Base-by-base conservation (phyloP, 2,329 filamentous ascomycete species). In the Alternaria sp. region DNA sequence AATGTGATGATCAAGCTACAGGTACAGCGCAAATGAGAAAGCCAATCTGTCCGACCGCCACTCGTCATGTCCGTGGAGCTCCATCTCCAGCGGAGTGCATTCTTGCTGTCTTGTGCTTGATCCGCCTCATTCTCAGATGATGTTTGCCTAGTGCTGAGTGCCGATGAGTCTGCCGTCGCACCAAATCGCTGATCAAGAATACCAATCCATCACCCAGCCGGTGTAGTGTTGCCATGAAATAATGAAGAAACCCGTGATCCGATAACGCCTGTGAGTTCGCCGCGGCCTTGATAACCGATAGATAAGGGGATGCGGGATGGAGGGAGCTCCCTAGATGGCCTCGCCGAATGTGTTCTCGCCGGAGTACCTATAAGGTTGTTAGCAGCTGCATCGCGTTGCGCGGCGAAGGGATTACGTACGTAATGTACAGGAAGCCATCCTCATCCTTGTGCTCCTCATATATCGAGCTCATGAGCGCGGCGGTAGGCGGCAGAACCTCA, bases 391-490 rank as follows among this genome's bases (percentile, higher is more conserved):
- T 20, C n/a, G n/a, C 6, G 7, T 3, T 25, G 37, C 44, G 18
- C 10, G 26, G 30, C 9, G 41, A 23, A 9, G 3, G 51, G 14
- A 58, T 28, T 26, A 85, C 87, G 63, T 90, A 92, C 87, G 95
- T 98, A 85, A 99, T 99, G 87, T 99, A 99, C 65, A 99, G 88
- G 87, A 98, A 97, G 55, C 93, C 94, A 77, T 90, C 88, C 81
- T 90, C 88, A 75, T 90, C 88, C 87, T 99, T 98, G 89, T 99
- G 96, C 84, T 98, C 95, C 83, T 99, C 96, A 82, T 99, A 99
- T 84, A 99, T 98, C 82, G 92, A 96, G 86, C 94, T 97, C 96
- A 99, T 99, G 58, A 99, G 89, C 63, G 96, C 96, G 64, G 96
- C 96, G 9, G 96, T 98, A 3, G 96, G 96, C 55, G 96, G 96